Percentiles rank a stretch among this genome's conserved stretches.
Evolutionary conservation across 2,329 filamentous ascomycete species (phyloP).

Genomic region (Alternaria alternata): DNA sequence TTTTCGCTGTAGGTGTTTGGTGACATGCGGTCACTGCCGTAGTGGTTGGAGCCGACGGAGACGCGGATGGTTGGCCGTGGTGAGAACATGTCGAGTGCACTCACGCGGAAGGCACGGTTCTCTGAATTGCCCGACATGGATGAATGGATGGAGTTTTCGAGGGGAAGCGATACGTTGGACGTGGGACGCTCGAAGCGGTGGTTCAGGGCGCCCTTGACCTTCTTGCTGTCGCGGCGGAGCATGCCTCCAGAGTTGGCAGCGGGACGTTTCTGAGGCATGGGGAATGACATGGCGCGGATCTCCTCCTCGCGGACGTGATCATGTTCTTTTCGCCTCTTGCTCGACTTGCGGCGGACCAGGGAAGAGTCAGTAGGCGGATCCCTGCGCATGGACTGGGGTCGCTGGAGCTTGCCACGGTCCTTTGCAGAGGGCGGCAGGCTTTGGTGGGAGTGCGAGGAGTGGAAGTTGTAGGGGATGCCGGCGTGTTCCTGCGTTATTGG

Average conservation of each 20-base stretch:
- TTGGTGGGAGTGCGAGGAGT: conserved; percentile 47
- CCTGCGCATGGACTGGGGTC: conserved; percentile 63
- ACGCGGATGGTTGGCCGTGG: conserved; percentile 85
- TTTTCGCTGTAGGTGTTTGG: conserved; percentile 57
- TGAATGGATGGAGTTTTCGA: conserved; percentile 77
- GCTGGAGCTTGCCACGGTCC: conserved; percentile 56
- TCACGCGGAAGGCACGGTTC: conserved; percentile 79
- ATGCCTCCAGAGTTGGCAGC: conserved; percentile 67
- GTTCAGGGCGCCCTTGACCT: conserved; percentile 65
- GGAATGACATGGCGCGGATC: conserved; percentile 82
- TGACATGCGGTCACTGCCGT: conserved; percentile 45
- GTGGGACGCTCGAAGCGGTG: conserved; percentile 67
- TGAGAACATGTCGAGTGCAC: conserved; percentile 79
- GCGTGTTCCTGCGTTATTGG: conserved; percentile 53
- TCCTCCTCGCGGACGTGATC: conserved; percentile 85
- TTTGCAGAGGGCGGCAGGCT: conserved; percentile 45
- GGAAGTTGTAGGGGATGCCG: conserved; percentile 57
- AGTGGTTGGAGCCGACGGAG: conserved; percentile 69
- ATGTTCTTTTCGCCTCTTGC: conserved; percentile 69
- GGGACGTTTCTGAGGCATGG: conserved; percentile 70
- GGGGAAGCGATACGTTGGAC: conserved; percentile 78
- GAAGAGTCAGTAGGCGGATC: conserved; percentile 65
- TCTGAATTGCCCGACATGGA: conserved; percentile 79
- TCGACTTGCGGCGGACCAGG: conserved; percentile 73
- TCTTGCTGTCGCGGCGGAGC: conserved; percentile 72